These are phyloP conservation scores for Ophiostoma piceae DNA, from an alignment of 2,329 filamentous ascomycete genomes.

Conservation along the genomic window DNA sequence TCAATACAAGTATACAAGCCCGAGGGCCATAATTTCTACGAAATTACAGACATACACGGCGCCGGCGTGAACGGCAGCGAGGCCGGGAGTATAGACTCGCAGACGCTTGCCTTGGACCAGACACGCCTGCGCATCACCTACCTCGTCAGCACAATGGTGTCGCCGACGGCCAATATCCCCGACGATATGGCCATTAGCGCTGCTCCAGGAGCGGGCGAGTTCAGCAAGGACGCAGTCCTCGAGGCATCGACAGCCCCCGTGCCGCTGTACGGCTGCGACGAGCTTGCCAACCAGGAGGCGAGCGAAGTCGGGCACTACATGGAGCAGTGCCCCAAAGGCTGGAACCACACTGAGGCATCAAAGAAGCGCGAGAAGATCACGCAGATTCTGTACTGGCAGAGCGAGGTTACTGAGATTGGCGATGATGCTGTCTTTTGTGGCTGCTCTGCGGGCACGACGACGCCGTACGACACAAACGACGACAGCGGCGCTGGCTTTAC, in stretches of 20 bases:
- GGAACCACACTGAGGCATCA: slow-evolving; percentile 19
- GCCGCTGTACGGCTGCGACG: slow-evolving; percentile 14
- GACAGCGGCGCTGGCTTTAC: slow-evolving; percentile 11
- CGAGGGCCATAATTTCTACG: background rate
- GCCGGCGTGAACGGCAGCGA: background rate
- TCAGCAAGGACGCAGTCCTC: background rate
- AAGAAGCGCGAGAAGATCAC: slow-evolving; percentile 29
- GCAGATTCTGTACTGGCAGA: slow-evolving; percentile 48
- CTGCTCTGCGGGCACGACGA: slow-evolving; percentile 29
- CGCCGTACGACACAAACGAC: slow-evolving; percentile 2
- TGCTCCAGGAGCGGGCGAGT: background rate
- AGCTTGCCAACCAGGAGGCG: background rate
- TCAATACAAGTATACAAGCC: background rate
- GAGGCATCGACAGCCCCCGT: background rate
- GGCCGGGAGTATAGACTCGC: slow-evolving; percentile 23
- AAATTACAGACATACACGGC: background rate
- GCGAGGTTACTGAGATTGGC: slow-evolving; percentile 41
- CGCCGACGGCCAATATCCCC: slow-evolving; percentile 18
- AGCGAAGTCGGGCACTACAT: slow-evolving; percentile 9
- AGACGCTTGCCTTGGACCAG: slow-evolving; percentile 31
- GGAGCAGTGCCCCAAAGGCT: slow-evolving; percentile 21
- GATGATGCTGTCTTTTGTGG: slow-evolving; percentile 32
- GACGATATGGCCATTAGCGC: background rate
- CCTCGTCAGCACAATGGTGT: slow-evolving; percentile 27
- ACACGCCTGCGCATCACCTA: slow-evolving; percentile 29